These are phyloP conservation scores for Coemansia sp. DNA, from an alignment of 192 early-diverging fungal genomes.

Conservation along the genomic window DNA sequence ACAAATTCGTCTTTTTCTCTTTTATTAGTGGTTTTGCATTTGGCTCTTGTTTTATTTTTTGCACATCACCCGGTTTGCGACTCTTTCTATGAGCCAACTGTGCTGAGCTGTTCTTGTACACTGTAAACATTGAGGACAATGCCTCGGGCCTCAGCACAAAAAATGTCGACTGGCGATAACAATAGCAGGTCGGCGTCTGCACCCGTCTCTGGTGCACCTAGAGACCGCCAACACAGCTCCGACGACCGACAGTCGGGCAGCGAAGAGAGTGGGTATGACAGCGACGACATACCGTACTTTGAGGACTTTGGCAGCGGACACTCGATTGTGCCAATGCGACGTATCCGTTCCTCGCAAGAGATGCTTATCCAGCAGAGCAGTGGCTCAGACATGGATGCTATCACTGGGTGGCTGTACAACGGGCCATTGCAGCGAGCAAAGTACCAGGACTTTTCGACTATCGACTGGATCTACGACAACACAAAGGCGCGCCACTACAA, in stretches of 20 bases:
- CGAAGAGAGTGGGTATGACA: not conserved
- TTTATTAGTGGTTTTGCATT: not conserved
- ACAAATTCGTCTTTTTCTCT: not conserved
- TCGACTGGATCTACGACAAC: conserved; percentile 57
- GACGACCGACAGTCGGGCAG: not conserved
- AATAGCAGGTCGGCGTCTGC: not conserved
- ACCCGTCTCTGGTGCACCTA: not conserved
- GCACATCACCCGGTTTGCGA: not conserved
- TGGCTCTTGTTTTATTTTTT: not conserved
- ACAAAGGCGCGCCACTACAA: conserved; percentile 38
- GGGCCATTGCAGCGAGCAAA: conserved; percentile 50
- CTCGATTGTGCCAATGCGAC: conserved; percentile 30
- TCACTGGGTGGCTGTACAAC: conserved; percentile 54
- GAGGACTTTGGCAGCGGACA: conserved; percentile 17
- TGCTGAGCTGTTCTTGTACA: not conserved
- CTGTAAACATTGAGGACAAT: not conserved
- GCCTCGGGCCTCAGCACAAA: not conserved
- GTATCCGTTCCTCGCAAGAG: conserved; percentile 39
- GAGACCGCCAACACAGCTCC: not conserved
- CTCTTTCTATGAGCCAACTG: conserved; percentile 5
- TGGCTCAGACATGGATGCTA: conserved; percentile 38
- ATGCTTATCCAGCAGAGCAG: conserved; percentile 22
- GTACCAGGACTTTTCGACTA: conserved; percentile 55
- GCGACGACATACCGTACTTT: conserved; percentile 21
- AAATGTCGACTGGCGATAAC: not conserved